Evolutionary conservation across 345 rosid genomes (phyloP), one percentile per base, ranked within the genome.

Genomic region (Barbarea vulgaris): DNA sequence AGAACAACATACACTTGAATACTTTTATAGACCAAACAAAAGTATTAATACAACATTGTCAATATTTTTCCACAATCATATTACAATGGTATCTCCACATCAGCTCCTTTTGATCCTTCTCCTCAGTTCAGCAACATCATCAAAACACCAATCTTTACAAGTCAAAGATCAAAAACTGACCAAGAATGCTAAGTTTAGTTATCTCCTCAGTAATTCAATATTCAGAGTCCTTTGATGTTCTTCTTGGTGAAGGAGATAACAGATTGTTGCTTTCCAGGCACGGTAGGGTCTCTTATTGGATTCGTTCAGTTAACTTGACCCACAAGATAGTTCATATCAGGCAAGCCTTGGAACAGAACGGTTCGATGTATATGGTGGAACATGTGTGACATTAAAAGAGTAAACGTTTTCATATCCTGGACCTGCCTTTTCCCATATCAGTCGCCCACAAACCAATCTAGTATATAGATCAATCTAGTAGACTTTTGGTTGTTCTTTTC

Each of bases 211-310:
- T 55, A 70, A 46, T 44, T 54, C 58, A 53, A 96, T 70, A 48
- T 88, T 79, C 15, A 93, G 81, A 93, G 81, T 5, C 80, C 73
- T 0, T 82, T 78, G 7, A 83, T 83, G 3, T 61, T 34, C 21
- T 86, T 86, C 83, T 96, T 96, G 1, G 62, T 70, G 69, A 96
- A 96, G 3, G 99, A 88, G 39, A 96, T 74, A 17, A 91, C 93
- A 14, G 99, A 87, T 50, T 96, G 99, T 73, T 91, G 97, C 80
- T 96, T 96, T 12, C 98, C 99, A 0, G 98, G 93, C 28, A 90
- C 83, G 67, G 78, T 67, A 0, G 97, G 94, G 55, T 84, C 89
- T 17, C 39, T 48, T 14, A 30, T 4, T 6, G 83, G 77, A 54
- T 72, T 52, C 0, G 85, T 83, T 42, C 96, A 96, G 56, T 96